Base-by-base conservation (phyloP, 2,329 filamentous ascomycete genomes). In the Colletotrichum falcatum region DNA sequence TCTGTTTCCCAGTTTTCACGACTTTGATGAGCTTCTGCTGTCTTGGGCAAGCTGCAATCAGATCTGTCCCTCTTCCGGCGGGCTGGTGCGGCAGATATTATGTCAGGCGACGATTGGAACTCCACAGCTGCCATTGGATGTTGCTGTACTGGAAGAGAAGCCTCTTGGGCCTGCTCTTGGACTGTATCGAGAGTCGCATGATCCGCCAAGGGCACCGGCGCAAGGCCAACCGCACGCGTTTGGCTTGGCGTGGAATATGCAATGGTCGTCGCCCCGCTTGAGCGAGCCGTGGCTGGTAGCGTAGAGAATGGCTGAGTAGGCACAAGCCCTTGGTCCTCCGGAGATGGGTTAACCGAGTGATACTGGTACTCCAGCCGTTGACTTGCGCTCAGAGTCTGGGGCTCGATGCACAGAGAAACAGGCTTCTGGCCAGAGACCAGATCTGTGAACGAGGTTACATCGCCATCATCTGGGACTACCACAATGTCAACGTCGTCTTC, bases 291-390 rank as follows among this genome's bases (percentile, higher is more conserved):
- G 8, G 60, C 56, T 30, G 67, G 26, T 18, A 60, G 20, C 30
- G 60, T 51, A 42, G 69, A 16, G 69, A 35, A 74, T 61, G 33
- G 73, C 9, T 58, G 69, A 49, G 69, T 60, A 18, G 63, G 18
- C 1, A 65, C 18, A 51, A 60, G 26, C 48, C 66, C 30, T 60
- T 54, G 53, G 9, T 61, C 72, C 28, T 74, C 74, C 4, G 64
- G 55, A 51, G 66, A 79, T 72, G 55, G 74, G 66, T 73, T 63
- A 53, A 79, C 73, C 28, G 74, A 72, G 55, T 78, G 72, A 59
- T 83, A 83, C 49, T 83, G 72, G 59, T 83, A 83, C 54, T 82
- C 75, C 65, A 76, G 71, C 73, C 78, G 81, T 66, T 83, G 81
- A 55, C 81, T 80, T 3, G 79, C 76, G 2, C 80, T 81, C 53